Percentiles rank a stretch among this genome's conserved stretches.
phyloP scores from a whole-genome alignment of 208 protist species.

The Wallacemonas sp. region DNA sequence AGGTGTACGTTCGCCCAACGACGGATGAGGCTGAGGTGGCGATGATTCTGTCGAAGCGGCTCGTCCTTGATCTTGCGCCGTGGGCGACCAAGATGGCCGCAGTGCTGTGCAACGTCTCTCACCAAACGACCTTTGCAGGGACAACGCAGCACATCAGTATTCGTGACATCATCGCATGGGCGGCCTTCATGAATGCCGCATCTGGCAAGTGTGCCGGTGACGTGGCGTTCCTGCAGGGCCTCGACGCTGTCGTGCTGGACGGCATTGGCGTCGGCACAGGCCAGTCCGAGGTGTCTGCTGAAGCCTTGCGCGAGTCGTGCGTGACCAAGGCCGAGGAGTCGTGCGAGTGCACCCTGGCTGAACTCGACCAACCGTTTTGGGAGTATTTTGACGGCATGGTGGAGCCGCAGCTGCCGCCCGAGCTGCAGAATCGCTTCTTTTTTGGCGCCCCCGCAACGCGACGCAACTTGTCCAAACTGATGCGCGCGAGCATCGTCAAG shows the following conservation, averaged over 20 bases:
- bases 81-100: slow-evolving; percentile 82
- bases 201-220: slow-evolving; percentile 54
- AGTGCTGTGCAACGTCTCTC: slow-evolving; percentile 64
- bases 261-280: slow-evolving; percentile 92
- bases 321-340: slow-evolving; percentile 20
- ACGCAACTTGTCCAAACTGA: slow-evolving; percentile 96
- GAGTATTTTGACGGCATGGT: slow-evolving; percentile 70
- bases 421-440: slow-evolving; percentile 81
- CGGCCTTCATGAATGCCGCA: slow-evolving; percentile 94
- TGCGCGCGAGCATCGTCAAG: slow-evolving; percentile 91
- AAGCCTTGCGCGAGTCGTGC: slow-evolving; percentile 19
- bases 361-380: slow-evolving; percentile 63
- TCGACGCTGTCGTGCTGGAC: slow-evolving; percentile 96
- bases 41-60: slow-evolving; percentile 89
- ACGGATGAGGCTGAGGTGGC: slow-evolving; percentile 91
- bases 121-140: slow-evolving; percentile 38
- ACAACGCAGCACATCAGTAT: slow-evolving; percentile 87
- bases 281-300: slow-evolving; percentile 48
- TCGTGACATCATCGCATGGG: slow-evolving; percentile 96
- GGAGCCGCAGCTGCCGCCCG: slow-evolving; percentile 68
- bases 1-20: slow-evolving; percentile 98
- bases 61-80: slow-evolving; percentile 40
- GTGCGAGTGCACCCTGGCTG: slow-evolving; percentile 9
- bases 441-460: slow-evolving; percentile 96
- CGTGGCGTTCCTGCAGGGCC: slow-evolving; percentile 94